Evolutionary conservation across 2,329 filamentous ascomycete species (phyloP), one percentile per base, ranked within the genome.

Genomic region (Neofusicoccum umdonicola): DNA sequence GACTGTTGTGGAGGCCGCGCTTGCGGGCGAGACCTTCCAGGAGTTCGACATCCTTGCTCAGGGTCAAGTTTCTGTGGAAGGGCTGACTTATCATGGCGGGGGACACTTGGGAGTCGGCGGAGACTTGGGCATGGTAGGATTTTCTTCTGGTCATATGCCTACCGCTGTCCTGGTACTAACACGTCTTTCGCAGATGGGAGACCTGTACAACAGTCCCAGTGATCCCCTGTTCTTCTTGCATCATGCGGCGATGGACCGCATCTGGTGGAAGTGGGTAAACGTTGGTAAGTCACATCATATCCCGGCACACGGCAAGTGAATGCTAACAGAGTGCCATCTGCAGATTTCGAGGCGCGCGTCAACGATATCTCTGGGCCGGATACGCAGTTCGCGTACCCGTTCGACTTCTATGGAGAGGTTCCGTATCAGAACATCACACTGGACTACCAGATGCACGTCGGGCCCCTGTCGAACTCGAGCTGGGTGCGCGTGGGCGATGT

Each of bases 201-300:
- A 50, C 17, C 35, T 64, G 15, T 64, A 50, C 52, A 41, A 31
- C 11, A 54, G 48, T 11, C 61, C 48, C 13, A 39, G 35, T 22
- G 44, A 54, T 27, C 80, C 80, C 2, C 73, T 47, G 2, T 60
- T 64, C 52, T 64, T 45, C 70, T 72, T 81, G 19, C 81, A 83
- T 67, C 82, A 84, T 64, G 77, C 75, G 2, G 78, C 79, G 72
- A 79, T 84, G 34, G 82, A 84, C 67, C 75, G 81, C 2, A 69
- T 77, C 3, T 84, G 76, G 73, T 82, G 79, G 79, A 81, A 79
- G 15, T 84, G 82, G 82, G 81, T 84, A 70, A 81, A 79, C 61
- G 12, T 34, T n/a, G 42, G 56, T 60, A 47, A 3, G 19, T 35
- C 12, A 27, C 27, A 31, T 31, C 37, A 11, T 39, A 15, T 39